Conservation (phyloP, 2,329 filamentous ascomycete genomes). For the Calonectria pteridis region DNA sequence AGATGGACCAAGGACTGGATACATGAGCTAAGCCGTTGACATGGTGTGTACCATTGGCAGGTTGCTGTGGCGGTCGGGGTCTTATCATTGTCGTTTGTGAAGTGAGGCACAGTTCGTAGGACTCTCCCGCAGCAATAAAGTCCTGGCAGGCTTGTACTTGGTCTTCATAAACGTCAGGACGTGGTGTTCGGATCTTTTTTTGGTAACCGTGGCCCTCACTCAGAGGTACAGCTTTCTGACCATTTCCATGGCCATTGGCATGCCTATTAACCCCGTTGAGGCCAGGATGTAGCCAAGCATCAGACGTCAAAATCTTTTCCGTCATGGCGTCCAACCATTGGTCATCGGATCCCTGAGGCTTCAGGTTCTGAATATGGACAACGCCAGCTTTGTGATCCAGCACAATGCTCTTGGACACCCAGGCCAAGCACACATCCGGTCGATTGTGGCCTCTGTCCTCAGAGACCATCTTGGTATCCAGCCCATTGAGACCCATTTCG, state of each 20-base stretch:
- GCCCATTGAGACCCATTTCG: constrained; percentile 75
- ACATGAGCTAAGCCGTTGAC: constrained; percentile 3
- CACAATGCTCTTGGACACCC: constrained; percentile 82
- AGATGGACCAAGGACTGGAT: constrained; percentile 74
- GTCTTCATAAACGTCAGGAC: constrained; percentile 68
- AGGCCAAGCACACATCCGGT: constrained; percentile 81
- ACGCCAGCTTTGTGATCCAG: constrained; percentile 76
- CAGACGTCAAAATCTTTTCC: constrained; percentile 48
- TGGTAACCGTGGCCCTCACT: neutral
- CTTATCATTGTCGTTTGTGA: constrained; percentile 75
- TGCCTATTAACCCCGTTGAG: constrained; percentile 22
- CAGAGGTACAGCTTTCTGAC: neutral
- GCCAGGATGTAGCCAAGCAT: constrained; percentile 41
- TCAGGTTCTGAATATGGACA: constrained; percentile 71
- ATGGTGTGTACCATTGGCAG: constrained; percentile 7
- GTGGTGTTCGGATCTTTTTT: constrained; percentile 54
- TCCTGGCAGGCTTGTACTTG: constrained; percentile 79
- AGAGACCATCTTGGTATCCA: constrained; percentile 47
- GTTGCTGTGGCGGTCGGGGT: constrained; percentile 31
- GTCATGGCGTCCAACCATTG: constrained; percentile 49
- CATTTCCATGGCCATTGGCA: constrained; percentile 29
- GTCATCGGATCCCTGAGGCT: constrained; percentile 41
- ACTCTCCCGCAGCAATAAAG: constrained; percentile 80
- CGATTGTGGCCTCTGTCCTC: constrained; percentile 53
- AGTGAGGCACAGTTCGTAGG: constrained; percentile 89